Base-by-base conservation (phyloP, 2,329 filamentous ascomycete species). In the Sordariomycetes sp. region DNA sequence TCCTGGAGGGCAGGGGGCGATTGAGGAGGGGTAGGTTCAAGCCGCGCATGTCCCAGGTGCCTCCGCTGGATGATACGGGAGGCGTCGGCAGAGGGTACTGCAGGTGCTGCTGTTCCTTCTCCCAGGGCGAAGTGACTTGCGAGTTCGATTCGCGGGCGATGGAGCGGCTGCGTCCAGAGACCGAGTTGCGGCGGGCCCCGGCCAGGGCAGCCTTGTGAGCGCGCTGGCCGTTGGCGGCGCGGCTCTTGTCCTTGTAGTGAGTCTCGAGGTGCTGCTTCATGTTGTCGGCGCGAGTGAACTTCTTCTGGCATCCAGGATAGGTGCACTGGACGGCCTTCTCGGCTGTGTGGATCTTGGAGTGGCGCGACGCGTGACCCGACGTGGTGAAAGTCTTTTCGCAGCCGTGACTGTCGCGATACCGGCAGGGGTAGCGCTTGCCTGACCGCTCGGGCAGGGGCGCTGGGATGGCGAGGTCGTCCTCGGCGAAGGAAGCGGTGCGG, bases 211-310 rank as follows among this genome's bases (percentile, higher is more conserved):
- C 35, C 46, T 56, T 49, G 44, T 51, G 49, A 23, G 46, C 45
- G 40, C 55, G 50, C 40, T 53, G 44, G 39, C 54, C 46, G n/a
- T 49, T 46, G 3, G 62, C 59, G 3, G 61, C 58, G 19, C 69
- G 64, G 21, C 60, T 61, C 58, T 72, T 73, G 42, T 77, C 70
- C 56, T 78, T 79, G 58, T 74, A 80, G 54, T 88, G 83, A 1
- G 82, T 87, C 47, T 84, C 75, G 20, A 85, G 70, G 49, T 88
- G 83, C 59, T 87, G 83, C 66, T 86, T 86, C 83, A 88, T 88
- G 64, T 88, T 88, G 66, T 88, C 83, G 46, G 81, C 79, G 42
- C 83, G 79, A 9, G 82, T 86, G 47, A 88, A 88, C 49, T 82
- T 83, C 61, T 86, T 86, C 55, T 75, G 72, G 63, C 83, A 88